Evolutionary conservation across 768 basidiomycete species (phyloP).

Genomic region (Amanita phalloides): DNA sequence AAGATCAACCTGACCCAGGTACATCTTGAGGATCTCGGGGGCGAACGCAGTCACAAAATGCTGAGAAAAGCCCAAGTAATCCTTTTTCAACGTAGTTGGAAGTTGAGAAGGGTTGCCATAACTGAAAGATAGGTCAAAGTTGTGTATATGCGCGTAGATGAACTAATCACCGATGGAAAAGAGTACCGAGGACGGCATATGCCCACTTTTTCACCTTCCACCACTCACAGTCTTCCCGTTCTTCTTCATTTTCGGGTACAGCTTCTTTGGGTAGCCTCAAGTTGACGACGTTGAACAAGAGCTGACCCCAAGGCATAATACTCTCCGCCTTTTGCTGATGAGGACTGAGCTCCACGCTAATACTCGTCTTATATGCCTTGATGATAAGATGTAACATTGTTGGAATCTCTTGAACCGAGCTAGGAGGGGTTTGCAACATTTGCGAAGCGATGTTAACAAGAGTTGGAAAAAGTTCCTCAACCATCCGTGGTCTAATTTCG

Average conservation of each 20-base stretch:
- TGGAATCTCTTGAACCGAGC: slow-evolving; percentile 62
- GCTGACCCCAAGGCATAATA: slow-evolving; percentile 79
- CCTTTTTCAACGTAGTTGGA: slow-evolving; percentile 55
- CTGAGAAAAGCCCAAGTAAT: slow-evolving; percentile 62
- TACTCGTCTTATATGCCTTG: slow-evolving; percentile 79
- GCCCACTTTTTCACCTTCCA: slow-evolving; percentile 95
- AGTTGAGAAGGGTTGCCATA: slow-evolving; percentile 87
- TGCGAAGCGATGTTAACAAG: slow-evolving; percentile 65
- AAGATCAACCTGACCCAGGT: slow-evolving; percentile 61
- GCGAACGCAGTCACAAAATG: slow-evolving; percentile 74
- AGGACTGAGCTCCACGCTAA: slow-evolving; percentile 57
- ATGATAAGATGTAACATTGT: slow-evolving; percentile 79
- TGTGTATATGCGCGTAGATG: background rate
- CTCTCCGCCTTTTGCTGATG: slow-evolving; percentile 71
- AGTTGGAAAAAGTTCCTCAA: slow-evolving; percentile 58
- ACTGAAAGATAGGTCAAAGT: slow-evolving; percentile 20
- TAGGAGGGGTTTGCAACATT: slow-evolving; percentile 55
- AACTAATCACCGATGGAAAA: slow-evolving; percentile 56
- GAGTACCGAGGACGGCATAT: slow-evolving; percentile 63
- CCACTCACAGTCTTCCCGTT: slow-evolving; percentile 74
- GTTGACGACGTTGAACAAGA: slow-evolving; percentile 74
- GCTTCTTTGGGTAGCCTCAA: slow-evolving; percentile 53
- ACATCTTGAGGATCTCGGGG: slow-evolving; percentile 78
- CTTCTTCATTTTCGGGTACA: slow-evolving; percentile 64
- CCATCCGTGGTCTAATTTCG: slow-evolving; percentile 47